These are phyloP conservation scores for Corrigiola litoralis DNA, from an alignment of 179 eudicot genomes.

Conservation along the genomic window DNA sequence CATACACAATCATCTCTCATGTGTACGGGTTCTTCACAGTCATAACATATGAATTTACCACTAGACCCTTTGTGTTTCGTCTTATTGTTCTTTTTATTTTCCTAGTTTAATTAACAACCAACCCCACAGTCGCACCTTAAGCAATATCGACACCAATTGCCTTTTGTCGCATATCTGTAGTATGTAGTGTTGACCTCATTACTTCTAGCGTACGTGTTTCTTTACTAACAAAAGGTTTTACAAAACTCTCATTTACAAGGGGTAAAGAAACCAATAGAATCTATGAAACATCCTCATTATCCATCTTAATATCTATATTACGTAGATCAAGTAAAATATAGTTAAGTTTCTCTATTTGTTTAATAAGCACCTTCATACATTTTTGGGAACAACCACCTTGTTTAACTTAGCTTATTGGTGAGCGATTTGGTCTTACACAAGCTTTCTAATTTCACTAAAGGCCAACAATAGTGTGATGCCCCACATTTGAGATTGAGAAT, in stretches of 20 bases:
- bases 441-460: conserved; percentile 1
- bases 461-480: background rate
- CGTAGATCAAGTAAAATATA: background rate
- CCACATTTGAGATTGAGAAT: too few species aligned
- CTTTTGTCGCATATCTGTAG: background rate
- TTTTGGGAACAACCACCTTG: background rate
- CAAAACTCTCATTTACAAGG: background rate
- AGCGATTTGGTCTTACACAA: conserved; percentile 8
- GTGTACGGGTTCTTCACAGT: background rate
- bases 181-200: background rate
- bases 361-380: background rate
- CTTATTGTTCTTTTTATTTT: background rate
- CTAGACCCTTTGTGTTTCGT: background rate
- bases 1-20: background rate
- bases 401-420: conserved; percentile 3
- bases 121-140: background rate
- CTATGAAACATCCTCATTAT: background rate
- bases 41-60: background rate
- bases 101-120: background rate
- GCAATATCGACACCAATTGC: background rate
- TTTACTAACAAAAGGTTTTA: background rate
- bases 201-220: background rate
- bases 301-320: background rate
- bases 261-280: conserved; percentile 3
- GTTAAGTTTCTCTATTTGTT: background rate